These are phyloP conservation scores for Triticum turgidum DNA, from an alignment of 176 grass and related monocot genomes.

Conservation along the genomic window DNA sequence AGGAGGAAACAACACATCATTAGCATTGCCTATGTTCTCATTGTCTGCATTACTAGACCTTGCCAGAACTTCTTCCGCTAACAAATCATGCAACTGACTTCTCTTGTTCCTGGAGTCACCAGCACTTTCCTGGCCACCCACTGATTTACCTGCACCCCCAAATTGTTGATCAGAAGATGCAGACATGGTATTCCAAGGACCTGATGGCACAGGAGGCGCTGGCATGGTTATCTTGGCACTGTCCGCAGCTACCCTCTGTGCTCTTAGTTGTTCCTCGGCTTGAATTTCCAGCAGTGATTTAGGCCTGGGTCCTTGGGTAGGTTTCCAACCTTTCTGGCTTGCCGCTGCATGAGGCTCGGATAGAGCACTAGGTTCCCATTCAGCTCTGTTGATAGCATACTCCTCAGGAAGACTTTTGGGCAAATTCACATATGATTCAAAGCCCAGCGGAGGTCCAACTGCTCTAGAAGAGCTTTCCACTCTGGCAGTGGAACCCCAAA, in stretches of 20 bases:
- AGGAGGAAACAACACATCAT: slow-evolving; percentile 42
- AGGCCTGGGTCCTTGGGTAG: slow-evolving; percentile 66
- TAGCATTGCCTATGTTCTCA: slow-evolving; percentile 41
- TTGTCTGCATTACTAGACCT: slow-evolving; percentile 57
- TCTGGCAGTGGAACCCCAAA: slow-evolving; percentile 38
- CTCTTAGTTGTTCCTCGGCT: slow-evolving; percentile 79
- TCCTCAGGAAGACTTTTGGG: slow-evolving; percentile 43
- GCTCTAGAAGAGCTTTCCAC: slow-evolving; percentile 28
- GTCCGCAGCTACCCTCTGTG: slow-evolving; percentile 52
- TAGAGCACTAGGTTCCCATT: slow-evolving; percentile 42
- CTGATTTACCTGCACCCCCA: slow-evolving; percentile 31
- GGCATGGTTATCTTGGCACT: slow-evolving; percentile 24
- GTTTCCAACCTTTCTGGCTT: slow-evolving; percentile 68
- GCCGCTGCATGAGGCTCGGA: slow-evolving; percentile 42
- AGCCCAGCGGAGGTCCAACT: slow-evolving; percentile 3
- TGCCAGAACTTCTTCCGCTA: slow-evolving; percentile 84
- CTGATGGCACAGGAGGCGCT: slow-evolving; percentile 33
- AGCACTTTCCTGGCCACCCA: slow-evolving; percentile 40
- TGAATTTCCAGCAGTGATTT: slow-evolving; percentile 97
- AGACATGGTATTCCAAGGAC: slow-evolving; percentile 62
- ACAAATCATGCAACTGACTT: slow-evolving; percentile 79
- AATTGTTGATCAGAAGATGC: slow-evolving; percentile 49
- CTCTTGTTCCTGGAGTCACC: slow-evolving; percentile 61
- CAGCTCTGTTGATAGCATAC: slow-evolving; percentile 45
- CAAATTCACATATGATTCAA: slow-evolving; percentile 27